Evolutionary conservation across 225 moss, liverwort and hornwort genomes (phyloP).

Genomic region (Marchantia paleacea): DNA sequence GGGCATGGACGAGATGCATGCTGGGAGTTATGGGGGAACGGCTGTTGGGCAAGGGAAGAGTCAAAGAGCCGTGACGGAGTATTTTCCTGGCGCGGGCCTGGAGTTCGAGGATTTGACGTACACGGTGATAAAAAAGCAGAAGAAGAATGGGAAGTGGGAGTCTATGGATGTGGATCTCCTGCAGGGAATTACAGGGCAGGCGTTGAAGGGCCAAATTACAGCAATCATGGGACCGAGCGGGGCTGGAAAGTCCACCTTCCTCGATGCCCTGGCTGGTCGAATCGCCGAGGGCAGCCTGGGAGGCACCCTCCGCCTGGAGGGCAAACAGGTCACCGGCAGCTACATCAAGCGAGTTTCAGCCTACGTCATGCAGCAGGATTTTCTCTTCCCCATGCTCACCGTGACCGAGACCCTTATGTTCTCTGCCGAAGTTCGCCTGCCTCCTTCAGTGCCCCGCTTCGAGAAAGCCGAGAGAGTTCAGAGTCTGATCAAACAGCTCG

Average conservation of each 20-base stretch:
- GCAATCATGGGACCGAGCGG: constrained; percentile 38
- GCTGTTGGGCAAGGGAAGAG: neutral
- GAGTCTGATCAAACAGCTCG: constrained; percentile 15
- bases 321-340: constrained; percentile 22
- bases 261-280: constrained; percentile 32
- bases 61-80: neutral
- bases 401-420: constrained; percentile 34
- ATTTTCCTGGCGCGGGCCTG: constrained; percentile 5
- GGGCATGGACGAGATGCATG: constrained; percentile 11
- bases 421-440: constrained; percentile 33
- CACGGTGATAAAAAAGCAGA: constrained; percentile 23
- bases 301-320: constrained; percentile 21
- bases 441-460: neutral
- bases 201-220: constrained; percentile 20
- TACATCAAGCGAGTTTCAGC: constrained; percentile 24
- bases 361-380: constrained; percentile 35
- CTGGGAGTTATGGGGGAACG: neutral
- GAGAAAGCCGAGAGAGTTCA: constrained; percentile 21
- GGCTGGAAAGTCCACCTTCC: constrained; percentile 32
- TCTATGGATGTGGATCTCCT: constrained; percentile 17
- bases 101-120: constrained; percentile 23
- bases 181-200: constrained; percentile 1
- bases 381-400: constrained; percentile 39
- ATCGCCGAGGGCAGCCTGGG: constrained; percentile 29
- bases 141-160: constrained; percentile 23